Evolutionary conservation across 2,329 filamentous ascomycete species (phyloP), one percentile per base, ranked within the genome.

Genomic region (Cercospora zeina): DNA sequence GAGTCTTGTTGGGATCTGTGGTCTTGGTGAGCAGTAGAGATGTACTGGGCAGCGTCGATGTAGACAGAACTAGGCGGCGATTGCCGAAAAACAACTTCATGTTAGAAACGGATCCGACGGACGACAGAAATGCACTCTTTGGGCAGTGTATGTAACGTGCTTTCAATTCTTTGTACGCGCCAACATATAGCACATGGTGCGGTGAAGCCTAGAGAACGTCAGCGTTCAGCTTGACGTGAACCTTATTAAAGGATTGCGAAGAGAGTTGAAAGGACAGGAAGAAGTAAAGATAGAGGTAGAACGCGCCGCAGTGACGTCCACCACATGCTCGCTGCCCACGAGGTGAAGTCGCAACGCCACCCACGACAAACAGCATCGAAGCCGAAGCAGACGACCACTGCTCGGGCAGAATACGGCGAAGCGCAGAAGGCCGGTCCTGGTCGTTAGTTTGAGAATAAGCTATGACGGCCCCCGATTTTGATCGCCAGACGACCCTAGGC

Each of bases 371-470:
- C 13, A 27, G 42, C 42, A 47, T 47, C 24, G 31, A 47, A 13
- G 0, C 11, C 24, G 31, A 47, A 13, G 0, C 11, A 47, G 7
- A 47, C 42, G 39, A 47, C 21, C 42, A 9, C 42, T 47, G 42
- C 42, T 27, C 42, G 42, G 42, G 42, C 42, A 47, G 42, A 47
- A 47, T 47, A n/a, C n/a, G 11, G 42, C 42, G n/a, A 47, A 47
- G 42, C 42, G 42, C 19, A 34, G 31, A 47, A 14, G 42, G 42
- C 11, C 4, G 13, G 21, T 19, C 42, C 42, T 47, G 42, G 10
- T 24, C 42, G 42, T 47, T 47, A 14, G 42, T 47, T 27, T 47
- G 42, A 27, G 21, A 10, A 47, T 21, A 47, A 47, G 42, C 42
- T 47, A 47, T 27, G 21, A n/a, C 21, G 19, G 21, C 42, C 42